Evolutionary conservation across 2,329 filamentous ascomycete genomes (phyloP).

Genomic region (Colletotrichum eremochloae): DNA sequence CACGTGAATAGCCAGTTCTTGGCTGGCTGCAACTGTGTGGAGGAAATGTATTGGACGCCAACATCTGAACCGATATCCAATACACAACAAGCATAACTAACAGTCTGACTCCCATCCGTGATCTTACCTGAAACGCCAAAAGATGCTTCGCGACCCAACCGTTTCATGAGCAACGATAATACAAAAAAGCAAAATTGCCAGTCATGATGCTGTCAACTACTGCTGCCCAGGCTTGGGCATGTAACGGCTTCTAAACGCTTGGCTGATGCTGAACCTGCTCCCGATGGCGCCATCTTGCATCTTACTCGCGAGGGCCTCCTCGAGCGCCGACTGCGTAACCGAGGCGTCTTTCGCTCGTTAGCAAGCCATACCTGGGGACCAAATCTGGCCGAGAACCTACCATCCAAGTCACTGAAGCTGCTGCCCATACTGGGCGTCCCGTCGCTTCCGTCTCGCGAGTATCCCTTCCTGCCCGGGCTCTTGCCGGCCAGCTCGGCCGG

Average conservation of each 20-base stretch:
- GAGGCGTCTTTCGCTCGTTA: conserved; percentile 72
- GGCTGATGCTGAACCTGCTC: conserved; percentile 78
- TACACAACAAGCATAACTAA: not conserved
- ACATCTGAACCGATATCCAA: conserved; percentile 4
- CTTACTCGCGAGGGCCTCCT: conserved; percentile 81
- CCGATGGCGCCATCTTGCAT: conserved; percentile 73
- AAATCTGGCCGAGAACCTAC: conserved; percentile 55
- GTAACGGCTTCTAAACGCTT: conserved; percentile 74
- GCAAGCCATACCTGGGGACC: not conserved
- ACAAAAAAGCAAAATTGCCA: not conserved
- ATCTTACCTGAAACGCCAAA: conserved; percentile 41
- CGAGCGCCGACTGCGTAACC: conserved; percentile 83
- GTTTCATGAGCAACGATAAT: conserved; percentile 18
- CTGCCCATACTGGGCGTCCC: conserved; percentile 86
- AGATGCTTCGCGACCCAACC: conserved; percentile 27
- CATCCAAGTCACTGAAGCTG: conserved; percentile 88
- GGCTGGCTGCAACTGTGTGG: not conserved
- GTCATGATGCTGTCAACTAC: conserved; percentile 29
- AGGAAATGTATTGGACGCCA: conserved; percentile 6
- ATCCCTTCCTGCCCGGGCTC: conserved; percentile 64
- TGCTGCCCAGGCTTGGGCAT: conserved; percentile 50
- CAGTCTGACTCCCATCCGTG: conserved; percentile 26
- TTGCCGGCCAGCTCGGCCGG: conserved; percentile 69
- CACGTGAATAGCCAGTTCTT: too few relatives aligned
- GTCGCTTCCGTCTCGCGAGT: conserved; percentile 75